phyloP scores from a whole-genome alignment of 176 grass and related monocot species.

The Phragmites australis region DNA sequence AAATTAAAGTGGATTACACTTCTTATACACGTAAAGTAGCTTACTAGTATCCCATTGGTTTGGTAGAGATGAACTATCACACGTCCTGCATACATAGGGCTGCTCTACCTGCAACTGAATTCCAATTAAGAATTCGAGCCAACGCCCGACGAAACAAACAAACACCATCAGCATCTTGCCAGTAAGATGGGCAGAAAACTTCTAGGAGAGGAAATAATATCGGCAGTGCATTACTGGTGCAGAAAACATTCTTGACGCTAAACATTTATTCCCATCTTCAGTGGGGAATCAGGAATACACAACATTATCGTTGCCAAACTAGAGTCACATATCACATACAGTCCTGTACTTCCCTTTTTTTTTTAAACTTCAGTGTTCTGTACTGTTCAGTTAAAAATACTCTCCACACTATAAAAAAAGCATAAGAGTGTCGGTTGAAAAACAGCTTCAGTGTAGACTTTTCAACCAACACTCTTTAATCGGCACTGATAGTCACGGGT shows the following conservation, averaged over 20 bases:
- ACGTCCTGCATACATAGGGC: slow-evolving; percentile 7
- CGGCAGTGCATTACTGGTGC: background rate
- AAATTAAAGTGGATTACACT: background rate
- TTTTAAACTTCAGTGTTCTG: too few relatives aligned
- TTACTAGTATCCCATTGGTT: background rate
- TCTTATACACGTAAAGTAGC: background rate
- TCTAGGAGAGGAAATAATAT: slow-evolving; percentile 1
- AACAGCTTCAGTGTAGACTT: too few relatives aligned
- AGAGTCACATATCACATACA: background rate
- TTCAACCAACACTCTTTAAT: too few relatives aligned
- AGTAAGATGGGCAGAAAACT: background rate
- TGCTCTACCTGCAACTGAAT: slow-evolving; percentile 38
- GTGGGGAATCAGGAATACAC: background rate
- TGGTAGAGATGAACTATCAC: slow-evolving; percentile 40
- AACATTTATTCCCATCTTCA: background rate
- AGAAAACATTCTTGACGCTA: background rate
- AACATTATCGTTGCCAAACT: slow-evolving; percentile 4
- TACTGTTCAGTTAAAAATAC: background rate
- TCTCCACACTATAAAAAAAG: too few relatives aligned
- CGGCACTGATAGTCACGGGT: too few relatives aligned
- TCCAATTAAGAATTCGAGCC: slow-evolving; percentile 16
- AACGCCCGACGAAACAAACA: slow-evolving; percentile 21
- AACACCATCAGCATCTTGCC: background rate
- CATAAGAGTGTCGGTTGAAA: too few relatives aligned
- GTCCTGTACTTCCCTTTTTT: background rate